phyloP scores from a whole-genome alignment of 2,329 filamentous ascomycete genomes.

The Triangularia setosa region DNA sequence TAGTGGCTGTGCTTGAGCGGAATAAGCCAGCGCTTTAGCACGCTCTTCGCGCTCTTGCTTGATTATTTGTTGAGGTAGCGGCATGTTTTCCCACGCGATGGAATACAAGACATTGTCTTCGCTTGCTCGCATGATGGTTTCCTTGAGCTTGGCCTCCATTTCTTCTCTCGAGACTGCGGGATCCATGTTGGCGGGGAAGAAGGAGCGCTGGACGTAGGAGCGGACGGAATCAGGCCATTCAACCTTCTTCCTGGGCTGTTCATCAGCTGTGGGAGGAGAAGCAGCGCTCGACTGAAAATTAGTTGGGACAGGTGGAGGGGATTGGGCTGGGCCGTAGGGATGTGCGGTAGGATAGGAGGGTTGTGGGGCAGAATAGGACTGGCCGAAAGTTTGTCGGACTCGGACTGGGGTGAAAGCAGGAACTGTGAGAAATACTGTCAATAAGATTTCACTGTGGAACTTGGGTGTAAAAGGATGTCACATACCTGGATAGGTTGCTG shows the following conservation, averaged over 20 bases:
- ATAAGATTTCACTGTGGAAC: background rate
- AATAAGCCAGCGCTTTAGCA: constrained; percentile 10
- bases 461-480: background rate
- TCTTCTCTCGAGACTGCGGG: constrained; percentile 60
- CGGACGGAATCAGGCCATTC: constrained; percentile 82
- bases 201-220: constrained; percentile 84
- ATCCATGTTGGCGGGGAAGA: constrained; percentile 68
- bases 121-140: constrained; percentile 78
- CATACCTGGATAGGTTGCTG: constrained; percentile 19
- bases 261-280: constrained; percentile 7
- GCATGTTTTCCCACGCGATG: constrained; percentile 79
- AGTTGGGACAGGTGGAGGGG: constrained; percentile 25
- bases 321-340: constrained; percentile 26
- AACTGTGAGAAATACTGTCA: constrained; percentile 31
- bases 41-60: constrained; percentile 56
- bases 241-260: constrained; percentile 53
- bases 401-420: constrained; percentile 59
- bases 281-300: constrained; percentile 24
- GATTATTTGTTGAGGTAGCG: constrained; percentile 81
- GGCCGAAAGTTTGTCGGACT: constrained; percentile 57
- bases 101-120: constrained; percentile 66
- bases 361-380: constrained; percentile 38
- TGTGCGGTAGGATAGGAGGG: constrained; percentile 25
- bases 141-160: constrained; percentile 79
- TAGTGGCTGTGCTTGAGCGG: constrained; percentile 11